phyloP scores from a whole-genome alignment of 768 basidiomycete species.

The Xanthoconium stramineum region DNA sequence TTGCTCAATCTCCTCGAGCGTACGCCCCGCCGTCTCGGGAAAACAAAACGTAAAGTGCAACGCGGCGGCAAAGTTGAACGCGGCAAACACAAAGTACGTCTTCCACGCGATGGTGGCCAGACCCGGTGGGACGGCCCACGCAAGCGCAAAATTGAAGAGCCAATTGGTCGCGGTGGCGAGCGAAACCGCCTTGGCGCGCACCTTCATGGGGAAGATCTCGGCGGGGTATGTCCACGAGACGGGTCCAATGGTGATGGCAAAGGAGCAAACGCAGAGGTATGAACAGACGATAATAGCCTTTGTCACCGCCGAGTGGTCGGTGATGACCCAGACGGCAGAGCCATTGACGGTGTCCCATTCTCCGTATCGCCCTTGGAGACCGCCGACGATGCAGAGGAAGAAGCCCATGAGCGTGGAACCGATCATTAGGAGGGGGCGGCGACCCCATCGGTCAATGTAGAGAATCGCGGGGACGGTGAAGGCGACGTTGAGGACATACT shows the following conservation, averaged over 20 bases:
- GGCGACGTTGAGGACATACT: constrained; percentile 42
- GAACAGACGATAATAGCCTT: constrained; percentile 75
- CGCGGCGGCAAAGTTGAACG: constrained; percentile 72
- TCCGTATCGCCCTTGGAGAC: constrained; percentile 66
- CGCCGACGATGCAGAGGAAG: constrained; percentile 76
- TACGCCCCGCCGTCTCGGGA: constrained; percentile 72
- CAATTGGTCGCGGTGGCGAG: constrained; percentile 47
- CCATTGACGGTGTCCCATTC: constrained; percentile 51
- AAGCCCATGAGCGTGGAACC: constrained; percentile 70
- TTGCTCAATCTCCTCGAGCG: constrained; percentile 78
- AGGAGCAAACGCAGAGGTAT: constrained; percentile 73
- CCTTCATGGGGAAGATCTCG: constrained; percentile 65
- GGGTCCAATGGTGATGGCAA: constrained; percentile 75
- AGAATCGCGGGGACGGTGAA: constrained; percentile 46
- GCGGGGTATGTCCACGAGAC: constrained; percentile 75
- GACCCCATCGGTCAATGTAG: constrained; percentile 79
- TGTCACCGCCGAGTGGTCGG: constrained; percentile 50
- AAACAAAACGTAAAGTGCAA: constrained; percentile 76
- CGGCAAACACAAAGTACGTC: constrained; percentile 75
- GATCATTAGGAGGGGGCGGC: constrained; percentile 67
- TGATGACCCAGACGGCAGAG: constrained; percentile 58
- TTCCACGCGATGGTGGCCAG: constrained; percentile 67
- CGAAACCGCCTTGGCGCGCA: constrained; percentile 60
- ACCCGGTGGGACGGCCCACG: constrained; percentile 72
- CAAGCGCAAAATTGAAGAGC: constrained; percentile 72